Evolutionary conservation across 129 eudicot species (phyloP).

Genomic region (Escallonia herrerae): DNA sequence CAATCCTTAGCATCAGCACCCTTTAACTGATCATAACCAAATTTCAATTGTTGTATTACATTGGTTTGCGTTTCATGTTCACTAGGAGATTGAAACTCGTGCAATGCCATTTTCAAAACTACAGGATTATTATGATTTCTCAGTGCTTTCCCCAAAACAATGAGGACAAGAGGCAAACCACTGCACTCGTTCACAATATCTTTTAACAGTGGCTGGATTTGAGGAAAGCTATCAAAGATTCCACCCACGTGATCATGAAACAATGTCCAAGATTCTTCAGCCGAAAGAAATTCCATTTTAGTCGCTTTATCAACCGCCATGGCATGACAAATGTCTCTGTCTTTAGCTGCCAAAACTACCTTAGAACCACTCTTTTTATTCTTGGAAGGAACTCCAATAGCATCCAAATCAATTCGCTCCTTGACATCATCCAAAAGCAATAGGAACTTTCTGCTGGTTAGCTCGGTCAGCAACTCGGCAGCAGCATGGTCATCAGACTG

Average conservation of each 20-base stretch:
- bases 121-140: neutral
- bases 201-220: constrained; percentile 1
- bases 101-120: constrained; percentile 3
- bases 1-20: neutral
- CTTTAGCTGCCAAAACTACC: constrained; percentile 6
- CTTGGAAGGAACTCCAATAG: constrained; percentile 3
- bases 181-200: constrained; percentile 8
- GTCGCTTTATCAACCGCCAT: neutral
- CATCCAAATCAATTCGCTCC: constrained; percentile 8
- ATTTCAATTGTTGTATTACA: neutral
- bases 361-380: neutral
- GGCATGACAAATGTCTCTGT: neutral
- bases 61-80: neutral
- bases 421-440: constrained; percentile 15
- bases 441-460: constrained; percentile 1
- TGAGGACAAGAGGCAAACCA: constrained; percentile 8
- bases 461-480: neutral
- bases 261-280: constrained; percentile 9
- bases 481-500: neutral
- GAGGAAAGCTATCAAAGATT: neutral
- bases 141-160: constrained; percentile 3
- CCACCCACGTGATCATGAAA: constrained; percentile 2
- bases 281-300: neutral
- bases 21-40: constrained; percentile 6
- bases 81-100: neutral